Evolutionary conservation across 345 rosid genomes (phyloP).

Genomic region (Lepidium sativum): DNA sequence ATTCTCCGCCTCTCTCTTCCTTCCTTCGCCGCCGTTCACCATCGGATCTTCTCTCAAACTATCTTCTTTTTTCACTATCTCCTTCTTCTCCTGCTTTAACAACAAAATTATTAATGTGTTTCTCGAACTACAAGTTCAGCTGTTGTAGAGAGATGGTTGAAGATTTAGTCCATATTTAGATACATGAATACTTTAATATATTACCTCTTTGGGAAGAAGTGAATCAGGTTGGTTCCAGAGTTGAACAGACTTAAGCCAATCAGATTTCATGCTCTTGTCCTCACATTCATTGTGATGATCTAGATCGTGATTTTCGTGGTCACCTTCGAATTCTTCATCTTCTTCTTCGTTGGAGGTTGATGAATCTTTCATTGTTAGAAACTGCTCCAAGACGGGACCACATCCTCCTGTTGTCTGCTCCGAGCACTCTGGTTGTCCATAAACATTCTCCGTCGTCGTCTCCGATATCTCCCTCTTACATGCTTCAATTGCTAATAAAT

Average conservation of each 20-base stretch:
- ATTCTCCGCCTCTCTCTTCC: conserved; percentile 44
- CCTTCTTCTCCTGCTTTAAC: conserved; percentile 22
- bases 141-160: no score
- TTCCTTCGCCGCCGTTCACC: conserved; percentile 16
- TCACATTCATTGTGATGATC: conserved; percentile 11
- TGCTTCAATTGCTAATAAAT: conserved; percentile 61
- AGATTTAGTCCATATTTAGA: no score
- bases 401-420: conserved; percentile 75
- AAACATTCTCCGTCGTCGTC: conserved; percentile 41
- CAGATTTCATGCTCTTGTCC: conserved; percentile 60
- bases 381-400: conserved; percentile 67
- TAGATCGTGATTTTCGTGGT: conserved; percentile 21
- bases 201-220: conserved; percentile 43
- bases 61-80: conserved; percentile 48
- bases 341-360: conserved; percentile 30
- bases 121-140: no score
- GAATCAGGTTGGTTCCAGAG: conserved; percentile 83
- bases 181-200: neutral
- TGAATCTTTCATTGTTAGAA: conserved; percentile 52
- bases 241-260: conserved; percentile 97
- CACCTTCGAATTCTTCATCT: conserved; percentile 36
- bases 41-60: conserved; percentile 35
- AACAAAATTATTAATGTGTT: no score
- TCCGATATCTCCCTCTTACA: conserved; percentile 68
- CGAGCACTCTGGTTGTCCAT: conserved; percentile 70